phyloP scores from a whole-genome alignment of 2,329 filamentous ascomycete species.

The Tolypocladium amazonense region DNA sequence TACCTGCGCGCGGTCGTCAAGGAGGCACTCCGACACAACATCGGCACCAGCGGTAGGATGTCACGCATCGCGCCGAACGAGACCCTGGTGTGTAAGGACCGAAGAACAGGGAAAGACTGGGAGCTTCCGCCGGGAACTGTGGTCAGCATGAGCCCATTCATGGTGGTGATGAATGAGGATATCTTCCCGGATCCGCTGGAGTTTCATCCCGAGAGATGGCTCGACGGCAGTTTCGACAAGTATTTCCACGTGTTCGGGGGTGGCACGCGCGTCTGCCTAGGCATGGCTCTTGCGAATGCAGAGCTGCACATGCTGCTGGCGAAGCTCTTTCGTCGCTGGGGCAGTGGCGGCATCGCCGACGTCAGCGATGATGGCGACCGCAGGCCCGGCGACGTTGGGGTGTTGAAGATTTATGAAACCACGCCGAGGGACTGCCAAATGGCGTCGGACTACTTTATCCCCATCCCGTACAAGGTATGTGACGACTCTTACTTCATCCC shows the following conservation, averaged over 20 bases:
- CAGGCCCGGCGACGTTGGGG: slow-evolving; percentile 20
- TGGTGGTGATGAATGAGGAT: slow-evolving; percentile 20
- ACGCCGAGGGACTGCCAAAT: slow-evolving; percentile 22
- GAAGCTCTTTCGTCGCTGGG: slow-evolving; percentile 26
- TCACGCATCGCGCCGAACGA: slow-evolving; percentile 35
- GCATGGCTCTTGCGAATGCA: slow-evolving; percentile 25
- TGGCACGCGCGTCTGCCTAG: slow-evolving; percentile 24
- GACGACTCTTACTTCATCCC: too few relatives aligned
- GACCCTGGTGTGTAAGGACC: slow-evolving; percentile 17
- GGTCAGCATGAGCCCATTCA: slow-evolving; percentile 26
- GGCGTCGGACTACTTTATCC: slow-evolving; percentile 27
- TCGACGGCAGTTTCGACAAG: slow-evolving; percentile 20
- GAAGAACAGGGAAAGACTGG: slow-evolving; percentile 14
- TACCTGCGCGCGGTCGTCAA: slow-evolving; percentile 41
- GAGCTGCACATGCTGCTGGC: slow-evolving; percentile 27
- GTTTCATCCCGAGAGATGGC: slow-evolving; percentile 25
- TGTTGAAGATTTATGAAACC: slow-evolving; percentile 23
- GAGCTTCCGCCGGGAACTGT: slow-evolving; percentile 21
- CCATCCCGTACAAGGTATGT: slow-evolving; percentile 24
- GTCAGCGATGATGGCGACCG: slow-evolving; percentile 19
- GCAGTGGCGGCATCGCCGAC: slow-evolving; percentile 19
- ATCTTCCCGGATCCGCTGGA: slow-evolving; percentile 20
- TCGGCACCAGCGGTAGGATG: slow-evolving; percentile 34
- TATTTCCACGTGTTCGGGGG: slow-evolving; percentile 23
- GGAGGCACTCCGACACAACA: slow-evolving; percentile 38